phyloP scores from a whole-genome alignment of 306 rosid species.

The Prinsepia uniflora region DNA sequence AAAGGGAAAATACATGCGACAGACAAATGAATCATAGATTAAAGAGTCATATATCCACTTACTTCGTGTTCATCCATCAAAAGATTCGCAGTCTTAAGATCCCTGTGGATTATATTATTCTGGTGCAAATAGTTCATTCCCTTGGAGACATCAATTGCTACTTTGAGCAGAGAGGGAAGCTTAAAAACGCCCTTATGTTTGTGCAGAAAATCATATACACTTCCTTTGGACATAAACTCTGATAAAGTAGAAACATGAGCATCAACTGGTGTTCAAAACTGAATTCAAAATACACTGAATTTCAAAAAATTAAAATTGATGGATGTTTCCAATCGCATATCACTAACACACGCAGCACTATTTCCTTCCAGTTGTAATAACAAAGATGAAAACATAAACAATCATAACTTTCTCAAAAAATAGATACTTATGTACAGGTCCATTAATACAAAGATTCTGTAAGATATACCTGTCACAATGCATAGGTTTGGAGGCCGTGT shows the following conservation, averaged over 20 bases:
- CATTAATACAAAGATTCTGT: conserved; percentile 1
- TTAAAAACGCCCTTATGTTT: conserved; percentile 83
- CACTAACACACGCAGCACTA: background rate
- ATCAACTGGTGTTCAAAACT: conserved; percentile 29
- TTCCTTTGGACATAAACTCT: conserved; percentile 98
- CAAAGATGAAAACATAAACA: background rate
- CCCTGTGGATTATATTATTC: conserved; percentile 96
- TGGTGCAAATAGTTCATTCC: conserved; percentile 98
- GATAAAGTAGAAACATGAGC: conserved; percentile 41
- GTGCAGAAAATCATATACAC: conserved; percentile 93
- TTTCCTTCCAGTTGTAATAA: background rate
- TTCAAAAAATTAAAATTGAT: conserved; percentile 14
- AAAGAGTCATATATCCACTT: conserved; percentile 38
- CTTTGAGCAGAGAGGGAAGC: conserved; percentile 92
- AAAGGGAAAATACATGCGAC: conserved; percentile 13
- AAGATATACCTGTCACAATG: conserved; percentile 84
- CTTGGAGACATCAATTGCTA: conserved; percentile 85
- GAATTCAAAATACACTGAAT: conserved; percentile 21
- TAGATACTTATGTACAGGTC: conserved; percentile 12
- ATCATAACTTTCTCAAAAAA: conserved; percentile 9
- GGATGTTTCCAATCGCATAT: conserved; percentile 20
- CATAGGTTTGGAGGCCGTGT: conserved; percentile 86
- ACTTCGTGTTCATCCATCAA: conserved; percentile 98
- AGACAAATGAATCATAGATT: conserved; percentile 20
- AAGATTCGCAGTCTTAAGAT: conserved; percentile 99